Percentiles rank a stretch among this genome's conserved stretches.
Evolutionary conservation across 345 rosid species (phyloP).

Genomic region (Punica granatum): DNA sequence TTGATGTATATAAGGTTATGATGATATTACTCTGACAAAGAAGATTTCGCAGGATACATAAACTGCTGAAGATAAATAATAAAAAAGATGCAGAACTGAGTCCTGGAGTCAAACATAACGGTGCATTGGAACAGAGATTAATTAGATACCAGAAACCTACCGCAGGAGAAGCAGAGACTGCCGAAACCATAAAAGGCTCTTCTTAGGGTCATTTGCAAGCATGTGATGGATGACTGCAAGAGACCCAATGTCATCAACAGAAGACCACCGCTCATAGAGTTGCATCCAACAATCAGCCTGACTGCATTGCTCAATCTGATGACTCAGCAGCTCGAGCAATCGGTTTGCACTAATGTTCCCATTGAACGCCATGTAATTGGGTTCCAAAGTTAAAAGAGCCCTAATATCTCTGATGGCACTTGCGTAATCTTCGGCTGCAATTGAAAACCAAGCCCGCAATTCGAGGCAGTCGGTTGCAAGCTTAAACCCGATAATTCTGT

Average conservation of each 20-base stretch:
- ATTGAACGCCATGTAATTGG: constrained; percentile 53
- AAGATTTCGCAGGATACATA: background rate
- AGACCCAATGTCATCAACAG: constrained; percentile 89
- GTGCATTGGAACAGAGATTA: background rate
- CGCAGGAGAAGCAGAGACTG: constrained; percentile 87
- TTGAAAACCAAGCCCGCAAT: constrained; percentile 70
- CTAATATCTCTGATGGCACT: constrained; percentile 66
- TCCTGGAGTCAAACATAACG: background rate
- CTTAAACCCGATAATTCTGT: constrained; percentile 61
- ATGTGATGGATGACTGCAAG: constrained; percentile 83
- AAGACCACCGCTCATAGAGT: constrained; percentile 85
- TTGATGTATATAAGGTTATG: background rate
- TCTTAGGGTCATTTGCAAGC: constrained; percentile 70
- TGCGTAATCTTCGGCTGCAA: constrained; percentile 58
- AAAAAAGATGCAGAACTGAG: background rate
- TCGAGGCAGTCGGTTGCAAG: constrained; percentile 74
- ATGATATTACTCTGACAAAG: background rate
- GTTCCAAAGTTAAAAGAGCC: constrained; percentile 67
- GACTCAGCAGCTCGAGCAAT: constrained; percentile 49
- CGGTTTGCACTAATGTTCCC: constrained; percentile 46
- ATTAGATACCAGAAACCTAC: constrained; percentile 25
- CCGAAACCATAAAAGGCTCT: constrained; percentile 69
- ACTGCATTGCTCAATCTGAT: constrained; percentile 33
- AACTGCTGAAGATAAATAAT: too few relatives aligned
- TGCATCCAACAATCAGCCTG: constrained; percentile 86